Evolutionary conservation across 495 filamentous ascomycete genomes (phyloP), one percentile per base, ranked within the genome.

Genomic region (Penicillium samsonianum): DNA sequence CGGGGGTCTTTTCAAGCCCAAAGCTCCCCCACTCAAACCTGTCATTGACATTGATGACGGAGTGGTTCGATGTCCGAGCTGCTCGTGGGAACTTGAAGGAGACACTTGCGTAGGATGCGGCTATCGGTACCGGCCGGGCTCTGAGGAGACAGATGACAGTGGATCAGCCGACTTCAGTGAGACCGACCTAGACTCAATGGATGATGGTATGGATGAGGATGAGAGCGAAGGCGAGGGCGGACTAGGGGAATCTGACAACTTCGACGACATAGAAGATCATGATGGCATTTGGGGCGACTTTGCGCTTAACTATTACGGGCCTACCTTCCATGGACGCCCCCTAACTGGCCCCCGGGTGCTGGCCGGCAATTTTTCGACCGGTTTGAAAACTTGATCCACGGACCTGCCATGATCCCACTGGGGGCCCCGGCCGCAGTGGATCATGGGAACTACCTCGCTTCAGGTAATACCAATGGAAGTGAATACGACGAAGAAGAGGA

Each of bases 11-110:
- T 90, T 90, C 67, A 82, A 70, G 42, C 57, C 62, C 9, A 69
- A 70, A 30, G 37, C 43, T 23, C 53, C 61, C 17, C 44, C 58
- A 17, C 47, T 50, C 20, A 65, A 65, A 42, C 74, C 77, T 11
- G 71, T 89, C 22, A 67, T 75, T 31, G 87, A 90, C 63, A 63
- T 75, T 16, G 81, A 82, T 60, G 87, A 90, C 67, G 78, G 78
- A 10, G 80, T 90, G 5, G 64, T 81, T 17, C 78, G 87, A 44
- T 90, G 87, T 63, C 87, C 87, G 16, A 37, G 62, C 10, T 90
- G 87, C 59, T 60, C 70, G 25, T 89, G 84, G 84, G 87, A 90
- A 67, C 73, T 90, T 11, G 74, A 73, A 50, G 83, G 79, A 40
- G 71, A 78, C 25, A 63, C 68, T 5, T 90, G 87, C 55, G 55